These are phyloP conservation scores for Raddia guianensis DNA, from an alignment of 176 grass and related monocot genomes.

Conservation along the genomic window DNA sequence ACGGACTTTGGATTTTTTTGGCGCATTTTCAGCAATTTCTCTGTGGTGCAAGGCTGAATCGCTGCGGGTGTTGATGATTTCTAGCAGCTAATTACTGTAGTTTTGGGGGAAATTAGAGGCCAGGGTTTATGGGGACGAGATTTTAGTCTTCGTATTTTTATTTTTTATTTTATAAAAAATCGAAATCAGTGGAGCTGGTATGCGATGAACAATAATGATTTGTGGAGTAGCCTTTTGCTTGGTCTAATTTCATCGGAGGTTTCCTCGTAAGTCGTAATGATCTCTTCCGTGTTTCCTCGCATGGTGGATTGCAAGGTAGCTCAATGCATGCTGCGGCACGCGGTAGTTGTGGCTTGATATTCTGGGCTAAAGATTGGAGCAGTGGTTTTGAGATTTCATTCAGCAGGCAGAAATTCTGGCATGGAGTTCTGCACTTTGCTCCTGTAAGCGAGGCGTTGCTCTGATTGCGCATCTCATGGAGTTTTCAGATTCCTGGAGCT, in stretches of 20 bases:
- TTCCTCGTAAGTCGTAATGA: neutral
- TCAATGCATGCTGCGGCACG: neutral
- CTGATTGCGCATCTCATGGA: neutral
- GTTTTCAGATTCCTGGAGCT: neutral
- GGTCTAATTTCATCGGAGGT: neutral
- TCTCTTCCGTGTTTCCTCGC: neutral
- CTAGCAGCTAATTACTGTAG: neutral
- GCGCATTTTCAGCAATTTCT: neutral
- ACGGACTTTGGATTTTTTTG: neutral
- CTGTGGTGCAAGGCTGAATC: neutral
- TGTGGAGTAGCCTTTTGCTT: neutral
- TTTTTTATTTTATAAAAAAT: too few species aligned
- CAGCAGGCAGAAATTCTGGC: neutral
- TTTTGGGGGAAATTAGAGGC: neutral
- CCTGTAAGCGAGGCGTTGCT: neutral
- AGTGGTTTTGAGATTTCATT: neutral
- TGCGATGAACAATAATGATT: neutral
- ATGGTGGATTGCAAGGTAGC: neutral
- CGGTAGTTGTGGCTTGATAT: neutral
- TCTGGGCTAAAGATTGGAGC: neutral
- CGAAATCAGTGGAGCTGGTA: neutral
- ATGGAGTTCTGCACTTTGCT: constrained; percentile 15
- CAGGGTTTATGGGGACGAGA: neutral
- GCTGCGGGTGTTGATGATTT: neutral
- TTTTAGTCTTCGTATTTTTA: neutral